Base-by-base conservation (phyloP, 2,329 filamentous ascomycete species). In the Pseudocercospora fuligena region DNA sequence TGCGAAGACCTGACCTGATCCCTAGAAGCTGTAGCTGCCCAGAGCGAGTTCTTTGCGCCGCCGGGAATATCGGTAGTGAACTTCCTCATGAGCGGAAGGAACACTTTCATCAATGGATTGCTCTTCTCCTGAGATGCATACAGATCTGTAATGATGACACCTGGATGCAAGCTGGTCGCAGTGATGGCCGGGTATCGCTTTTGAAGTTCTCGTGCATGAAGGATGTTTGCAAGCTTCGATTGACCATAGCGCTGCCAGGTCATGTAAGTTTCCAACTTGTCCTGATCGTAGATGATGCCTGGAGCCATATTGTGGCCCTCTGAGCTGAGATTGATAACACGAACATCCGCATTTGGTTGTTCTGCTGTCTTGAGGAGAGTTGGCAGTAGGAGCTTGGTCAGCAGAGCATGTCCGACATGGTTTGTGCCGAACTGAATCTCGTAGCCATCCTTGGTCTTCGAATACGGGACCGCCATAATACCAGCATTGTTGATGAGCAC, bases 101-200 rank as follows among this genome's bases (percentile, higher is more conserved):
- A 56, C 1, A 67, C 14, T 6, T 33, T 43, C 59, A 62, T 43
- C 14, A 69, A 5, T 14, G 59, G 27, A 60, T 64, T 71, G 6
- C 64, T 66, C 62, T 67, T 25, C 56, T 64, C 54, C 51, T 69
- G 63, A 9, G 66, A 60, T n/a, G 49, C 66, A 40, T 73, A 74
- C n/a, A 87, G 84, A 67, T 86, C 84, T 1, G 88, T 89, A 59
- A 87, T 85, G 25, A 90, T 88, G 21, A 91, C 83, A 0, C 89
- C 89, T 0, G 89, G 89, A 63, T 91, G 88, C 0, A 85, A 83
- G 0, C 86, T 84, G 69, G 90, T 90, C 72, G 85, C 84, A 14
- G 90, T 77, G 49, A 91, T 82, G 5, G 86, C 87, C 0, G 87
- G 86, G 49, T 88, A 78, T 61, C 89, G 84, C 12, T 82, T 80